Percentiles rank a stretch among this genome's conserved stretches.
phyloP scores from a whole-genome alignment of 352 stramenopile species.

The Phytophthora ramorum region DNA sequence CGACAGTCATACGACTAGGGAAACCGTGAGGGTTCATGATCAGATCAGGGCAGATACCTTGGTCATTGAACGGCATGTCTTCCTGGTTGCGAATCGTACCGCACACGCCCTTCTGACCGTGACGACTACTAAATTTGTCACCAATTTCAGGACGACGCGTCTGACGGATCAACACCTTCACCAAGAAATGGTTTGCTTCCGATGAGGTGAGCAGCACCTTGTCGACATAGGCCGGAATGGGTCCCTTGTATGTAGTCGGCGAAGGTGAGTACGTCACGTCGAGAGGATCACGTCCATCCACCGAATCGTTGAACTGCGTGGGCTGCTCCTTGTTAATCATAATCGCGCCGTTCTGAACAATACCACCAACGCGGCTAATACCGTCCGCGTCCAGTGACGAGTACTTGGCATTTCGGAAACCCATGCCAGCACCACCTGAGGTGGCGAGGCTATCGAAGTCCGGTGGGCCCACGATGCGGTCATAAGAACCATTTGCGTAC shows the following conservation, averaged over 20 bases:
- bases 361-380: conserved; percentile 89
- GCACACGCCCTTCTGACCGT: conserved; percentile 99
- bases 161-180: conserved; percentile 98
- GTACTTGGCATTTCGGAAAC: conserved; percentile 92
- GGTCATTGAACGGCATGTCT: conserved; percentile 99
- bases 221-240: conserved; percentile 97
- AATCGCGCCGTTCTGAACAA: conserved; percentile 94
- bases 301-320: conserved; percentile 92
- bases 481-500: conserved; percentile 97
- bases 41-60: conserved; percentile 98
- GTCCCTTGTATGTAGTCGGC: conserved; percentile 96
- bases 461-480: conserved; percentile 94
- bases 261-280: conserved; percentile 86
- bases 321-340: conserved; percentile 99
- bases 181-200: conserved; percentile 97
- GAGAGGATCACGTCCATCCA: conserved; percentile 76
- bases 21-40: conserved; percentile 99
- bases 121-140: conserved; percentile 99
- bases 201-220: conserved; percentile 99
- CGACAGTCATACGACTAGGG: conserved; percentile 99
- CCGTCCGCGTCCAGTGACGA: conserved; percentile 97
- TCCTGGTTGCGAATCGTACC: conserved; percentile 96
- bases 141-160: conserved; percentile 97
- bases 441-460: conserved; percentile 87
- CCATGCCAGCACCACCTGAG: conserved; percentile 50